Evolutionary conservation across 345 rosid genomes (phyloP), one percentile per base, ranked within the genome.

Genomic region (Ceriops zippeliana): DNA sequence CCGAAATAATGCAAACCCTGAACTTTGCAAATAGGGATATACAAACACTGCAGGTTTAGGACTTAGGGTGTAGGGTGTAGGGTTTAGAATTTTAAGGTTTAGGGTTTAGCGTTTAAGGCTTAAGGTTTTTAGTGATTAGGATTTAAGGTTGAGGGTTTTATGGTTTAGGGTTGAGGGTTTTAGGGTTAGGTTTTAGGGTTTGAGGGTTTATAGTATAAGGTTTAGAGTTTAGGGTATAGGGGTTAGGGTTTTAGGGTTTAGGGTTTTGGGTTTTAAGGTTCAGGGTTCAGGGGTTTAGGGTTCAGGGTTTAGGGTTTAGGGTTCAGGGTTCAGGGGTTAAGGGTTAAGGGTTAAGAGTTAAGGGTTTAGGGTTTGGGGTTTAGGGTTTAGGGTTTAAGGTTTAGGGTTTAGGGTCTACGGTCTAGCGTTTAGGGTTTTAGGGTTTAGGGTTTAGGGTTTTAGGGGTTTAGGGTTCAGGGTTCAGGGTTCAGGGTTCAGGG

Each of bases 391-490:
- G 37, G 37, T 34, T 34, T 34, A 34, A 7, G 37, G 37, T 34
- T 67, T 67, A 34, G 69, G 69, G 66, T 63, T 71, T 61, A 32
- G 75, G 75, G n/a, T n/a, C n/a, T n/a, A n/a, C n/a, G n/a, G n/a
- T n/a, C n/a, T n/a, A n/a, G n/a, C n/a, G 22, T 65, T 72, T 24
- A 42, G 70, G 65, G 37, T 2, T 72, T 72, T 32, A 37, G 70
- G 76, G 59, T 57, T 72, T 34, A 60, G 70, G 58, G 37, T 37
- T 72, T 72, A n/a, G 32, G 70, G 76, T 34, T 72, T 72, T 24
- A 42, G 70, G 65, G 54, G 31, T 72, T 72, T 32, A 53, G 70
- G 76, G 58, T 53, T 63, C 38, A 38, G 62, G 54, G n/a, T 54
- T 71, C 58, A 58, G 62, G 75, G 70, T 59, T 75, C 47, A 31